Evolutionary conservation across 2,329 filamentous ascomycete species (phyloP), one percentile per base, ranked within the genome.

Genomic region (Arachnopeziza araneosa): DNA sequence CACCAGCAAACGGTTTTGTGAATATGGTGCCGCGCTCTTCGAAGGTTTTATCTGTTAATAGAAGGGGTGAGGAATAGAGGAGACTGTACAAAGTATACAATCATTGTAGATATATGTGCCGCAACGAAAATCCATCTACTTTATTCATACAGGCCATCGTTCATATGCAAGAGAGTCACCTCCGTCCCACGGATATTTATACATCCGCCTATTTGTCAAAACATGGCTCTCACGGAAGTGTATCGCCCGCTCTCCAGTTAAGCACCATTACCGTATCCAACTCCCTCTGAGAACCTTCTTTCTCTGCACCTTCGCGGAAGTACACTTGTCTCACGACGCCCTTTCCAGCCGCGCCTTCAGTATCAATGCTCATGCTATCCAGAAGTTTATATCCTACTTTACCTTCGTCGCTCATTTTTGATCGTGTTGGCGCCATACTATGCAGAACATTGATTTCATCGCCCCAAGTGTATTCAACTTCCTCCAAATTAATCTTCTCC

Each of bases 341-440:
- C 21, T 56, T 56, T n/a, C 54, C 52, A 24, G 49, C 21, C 17
- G 55, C 61, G 6, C 52, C 49, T 54, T 60, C 55, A n/a, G 77
- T 80, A 14, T 75, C 73, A 6, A 79, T 64, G 8, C 64, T 24
- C 36, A 68, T 59, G 76, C 55, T 78, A 75, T 62, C 82, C 1
- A 82, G 80, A 8, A 83, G 80, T 0, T 81, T 83, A 79, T 85
- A 84, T 50, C 83, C 80, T 58, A 83, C 82, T 58, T 85, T 70
- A 26, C 78, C 73, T 0, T 79, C 80, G 1, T 79, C 80, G 1
- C 77, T 74, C 36, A 85, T 82, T 12, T 78, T 75, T 0, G 78
- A 73, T 19, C 76, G 79, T 30, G 83, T 75, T 0, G 81, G 80
- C 50, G 78, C 79, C 50, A 85, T 70, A 32, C 83, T 82, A 1